Evolutionary conservation across 345 rosid species (phyloP).

Genomic region (Dipteronia sinensis): DNA sequence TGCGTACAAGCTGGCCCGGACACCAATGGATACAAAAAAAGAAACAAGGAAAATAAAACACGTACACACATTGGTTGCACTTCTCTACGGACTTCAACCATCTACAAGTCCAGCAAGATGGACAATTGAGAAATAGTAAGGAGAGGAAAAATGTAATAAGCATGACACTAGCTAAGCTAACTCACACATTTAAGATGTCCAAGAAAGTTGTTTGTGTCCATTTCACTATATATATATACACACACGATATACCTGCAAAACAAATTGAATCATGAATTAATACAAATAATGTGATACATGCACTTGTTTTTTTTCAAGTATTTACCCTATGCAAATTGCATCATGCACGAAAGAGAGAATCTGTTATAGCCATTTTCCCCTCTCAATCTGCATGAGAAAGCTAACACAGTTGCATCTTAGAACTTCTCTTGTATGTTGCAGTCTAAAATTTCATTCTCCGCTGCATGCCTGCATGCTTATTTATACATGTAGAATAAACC

Average conservation of each 20-base stretch:
- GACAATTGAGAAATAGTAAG: too few relatives aligned
- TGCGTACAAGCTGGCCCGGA: too few relatives aligned
- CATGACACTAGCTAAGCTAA: background rate
- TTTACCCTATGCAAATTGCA: background rate
- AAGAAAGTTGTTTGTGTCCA: background rate
- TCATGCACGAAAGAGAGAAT: background rate
- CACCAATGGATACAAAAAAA: too few relatives aligned
- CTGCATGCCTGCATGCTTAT: background rate
- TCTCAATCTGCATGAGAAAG: slow-evolving; percentile 5
- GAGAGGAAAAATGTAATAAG: background rate
- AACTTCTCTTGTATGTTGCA: slow-evolving; percentile 17
- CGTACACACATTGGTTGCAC: slow-evolving; percentile 3
- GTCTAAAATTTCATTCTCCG: background rate
- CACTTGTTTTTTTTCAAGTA: too few relatives aligned
- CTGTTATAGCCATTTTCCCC: background rate
- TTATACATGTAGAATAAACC: too few relatives aligned
- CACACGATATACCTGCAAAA: background rate
- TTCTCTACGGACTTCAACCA: background rate
- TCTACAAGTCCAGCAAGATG: background rate
- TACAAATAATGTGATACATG: too few relatives aligned
- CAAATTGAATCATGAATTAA: background rate
- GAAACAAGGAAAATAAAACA: too few relatives aligned
- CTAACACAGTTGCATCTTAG: slow-evolving; percentile 14
- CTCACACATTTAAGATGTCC: slow-evolving; percentile 6
- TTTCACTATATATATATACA: too few relatives aligned